Base-by-base conservation (phyloP, 2,329 filamentous ascomycete genomes). In the Chrysoporthe deuterocubensis region DNA sequence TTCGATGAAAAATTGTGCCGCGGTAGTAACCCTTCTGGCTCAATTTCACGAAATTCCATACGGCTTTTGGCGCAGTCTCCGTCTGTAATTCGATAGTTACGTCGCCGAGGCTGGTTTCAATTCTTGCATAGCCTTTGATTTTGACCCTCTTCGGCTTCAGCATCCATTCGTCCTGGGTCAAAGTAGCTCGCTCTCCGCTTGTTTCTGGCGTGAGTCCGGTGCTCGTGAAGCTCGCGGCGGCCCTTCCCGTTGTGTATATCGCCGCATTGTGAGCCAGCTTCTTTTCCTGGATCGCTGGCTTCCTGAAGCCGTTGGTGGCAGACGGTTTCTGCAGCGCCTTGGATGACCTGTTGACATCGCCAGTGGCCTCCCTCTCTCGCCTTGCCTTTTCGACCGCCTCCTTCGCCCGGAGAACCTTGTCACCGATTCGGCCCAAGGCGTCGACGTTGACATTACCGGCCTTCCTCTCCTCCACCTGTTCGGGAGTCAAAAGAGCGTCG, bases 161-260 rank as follows among this genome's bases (percentile, higher is more conserved):
- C 92, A 99, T 96, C 80, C 95, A 99, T 76, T 98, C 94, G 80
- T 99, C 96, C 71, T 97, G 94, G 0, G 91, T 93, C 59, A 99
- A 85, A 59, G 96, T 82, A 4, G 96, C 95, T 65, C 94, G 87
- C 75, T 96, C 93, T 72, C 89, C 91, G 66, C 92, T 94, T 0
- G 96, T 99, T 76, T 96, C 92, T 0, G 94, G 94, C 0, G 95
- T 97, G 63, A 99, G 81, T 5, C 96, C 95, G 0, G 96, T 99
- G 73, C 92, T 96, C 8, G 96, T 99, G 79, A 98, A 97, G 70
- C 93, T 97, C 8, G 95, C 95, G 1, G 96, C 96, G 3, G 96
- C 94, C 74, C 89, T 89, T 65, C 96, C 96, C 0, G 93, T 97
- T 0, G 96, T 98, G 78, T 97, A 93, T 64, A 89, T 86, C 0